A percentile compares a stretch with the other conserved stretches of the same genome.
Evolutionary conservation across 2,329 filamentous ascomycete genomes (phyloP).

Genomic region (Leptographium radiaticola): DNA sequence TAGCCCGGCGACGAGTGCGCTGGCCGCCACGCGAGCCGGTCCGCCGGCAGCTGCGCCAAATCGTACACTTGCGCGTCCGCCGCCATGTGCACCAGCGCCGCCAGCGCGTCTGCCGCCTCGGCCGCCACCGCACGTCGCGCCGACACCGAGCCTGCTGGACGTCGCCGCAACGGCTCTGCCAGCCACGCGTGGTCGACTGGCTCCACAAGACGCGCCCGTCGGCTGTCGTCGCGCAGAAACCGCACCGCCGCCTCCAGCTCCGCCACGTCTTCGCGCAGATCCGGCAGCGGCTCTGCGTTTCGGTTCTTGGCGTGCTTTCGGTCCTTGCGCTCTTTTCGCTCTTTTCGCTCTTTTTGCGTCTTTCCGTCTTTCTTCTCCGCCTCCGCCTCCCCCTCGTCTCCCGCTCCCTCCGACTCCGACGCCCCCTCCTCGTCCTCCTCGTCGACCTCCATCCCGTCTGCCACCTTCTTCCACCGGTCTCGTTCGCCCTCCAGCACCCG

Average conservation of each 20-base stretch:
- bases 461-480: conserved; percentile 60
- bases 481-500: conserved; percentile 51
- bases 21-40: conserved; percentile 42
- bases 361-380: too few species aligned
- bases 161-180: conserved; percentile 41
- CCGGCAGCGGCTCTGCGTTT: conserved; percentile 29
- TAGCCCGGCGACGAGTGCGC: conserved; percentile 51
- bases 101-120: conserved; percentile 51
- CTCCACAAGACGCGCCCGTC: conserved; percentile 44
- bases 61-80: conserved; percentile 44
- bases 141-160: conserved; percentile 18
- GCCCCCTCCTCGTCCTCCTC: conserved; percentile 16
- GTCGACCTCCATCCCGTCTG: conserved; percentile 34
- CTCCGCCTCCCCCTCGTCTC: background rate
- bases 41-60: conserved; percentile 20
- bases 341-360: too few species aligned
- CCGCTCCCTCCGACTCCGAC: conserved; percentile 5
- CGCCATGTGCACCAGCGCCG: conserved; percentile 51
- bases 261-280: conserved; percentile 57
- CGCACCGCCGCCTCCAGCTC: conserved; percentile 51
- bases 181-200: conserved; percentile 48
- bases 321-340: background rate
- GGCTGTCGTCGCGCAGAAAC: conserved; percentile 55
- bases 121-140: conserved; percentile 36
- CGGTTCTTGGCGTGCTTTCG: conserved; percentile 32